Evolutionary conservation across 306 rosid genomes (phyloP).

Genomic region (Lathyrus sativus): DNA sequence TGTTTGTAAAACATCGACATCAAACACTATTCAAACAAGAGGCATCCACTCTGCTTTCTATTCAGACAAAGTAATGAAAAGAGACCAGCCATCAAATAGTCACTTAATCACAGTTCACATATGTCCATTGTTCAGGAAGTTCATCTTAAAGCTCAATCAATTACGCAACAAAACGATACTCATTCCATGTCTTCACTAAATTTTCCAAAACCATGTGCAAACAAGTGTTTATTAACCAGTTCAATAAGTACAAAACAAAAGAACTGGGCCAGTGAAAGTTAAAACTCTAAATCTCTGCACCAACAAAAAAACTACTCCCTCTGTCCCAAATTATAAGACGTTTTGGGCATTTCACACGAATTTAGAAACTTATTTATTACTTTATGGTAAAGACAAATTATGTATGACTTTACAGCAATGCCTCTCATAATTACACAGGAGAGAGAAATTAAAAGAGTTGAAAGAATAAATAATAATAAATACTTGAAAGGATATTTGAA

Average conservation of each 20-base stretch:
- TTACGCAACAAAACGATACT: neutral
- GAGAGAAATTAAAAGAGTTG: no score
- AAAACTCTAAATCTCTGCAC: slow-evolving; percentile 19
- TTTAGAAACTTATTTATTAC: no score
- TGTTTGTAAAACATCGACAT: slow-evolving; percentile 1
- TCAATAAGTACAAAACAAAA: slow-evolving; percentile 10
- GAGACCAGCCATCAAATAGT: slow-evolving; percentile 5
- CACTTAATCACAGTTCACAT: neutral
- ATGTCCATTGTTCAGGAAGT: slow-evolving; percentile 8
- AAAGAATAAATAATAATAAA: no score
- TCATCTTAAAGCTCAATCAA: slow-evolving; percentile 21
- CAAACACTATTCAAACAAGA: slow-evolving; percentile 24
- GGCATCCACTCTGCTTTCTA: neutral
- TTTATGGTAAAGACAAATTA: no score
- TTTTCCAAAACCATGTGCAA: slow-evolving; percentile 19
- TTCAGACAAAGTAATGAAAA: neutral
- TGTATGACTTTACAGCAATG: no score
- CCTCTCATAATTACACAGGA: no score
- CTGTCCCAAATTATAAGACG: no score
- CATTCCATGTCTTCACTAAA: neutral
- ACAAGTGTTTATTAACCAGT: slow-evolving; percentile 1
- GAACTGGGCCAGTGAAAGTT: slow-evolving; percentile 13
- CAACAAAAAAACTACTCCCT: neutral
- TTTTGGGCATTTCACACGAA: no score
- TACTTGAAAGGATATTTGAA: no score